A percentile compares a stretch with the other conserved stretches of the same genome.
These are phyloP conservation scores for Candida tammaniensis DNA, from an alignment of 805 yeast genomes.

Conservation along the genomic window DNA sequence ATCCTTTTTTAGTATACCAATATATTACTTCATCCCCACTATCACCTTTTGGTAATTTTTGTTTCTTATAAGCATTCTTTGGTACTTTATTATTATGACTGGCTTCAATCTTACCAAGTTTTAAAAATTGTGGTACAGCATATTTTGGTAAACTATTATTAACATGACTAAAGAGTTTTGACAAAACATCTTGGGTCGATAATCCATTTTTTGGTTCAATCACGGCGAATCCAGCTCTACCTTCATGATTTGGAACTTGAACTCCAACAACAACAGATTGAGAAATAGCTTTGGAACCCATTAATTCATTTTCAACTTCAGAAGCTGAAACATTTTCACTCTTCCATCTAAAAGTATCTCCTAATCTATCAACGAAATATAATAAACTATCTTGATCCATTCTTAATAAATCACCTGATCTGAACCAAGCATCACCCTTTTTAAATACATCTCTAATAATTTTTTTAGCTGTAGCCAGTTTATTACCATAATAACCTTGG, in stretches of 20 bases:
- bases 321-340: slow-evolving; percentile 92
- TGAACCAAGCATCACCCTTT: slow-evolving; percentile 88
- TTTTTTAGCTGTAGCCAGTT: slow-evolving; percentile 75
- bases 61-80: slow-evolving; percentile 65
- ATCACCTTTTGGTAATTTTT: slow-evolving; percentile 65
- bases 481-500: slow-evolving; percentile 87
- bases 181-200: slow-evolving; percentile 24
- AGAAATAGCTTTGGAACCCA: slow-evolving; percentile 45
- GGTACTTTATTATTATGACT: slow-evolving; percentile 83
- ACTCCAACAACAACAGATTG: slow-evolving; percentile 88
- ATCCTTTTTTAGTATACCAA: slow-evolving; percentile 62
- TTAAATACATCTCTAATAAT: slow-evolving; percentile 68
- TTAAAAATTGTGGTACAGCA: slow-evolving; percentile 81
- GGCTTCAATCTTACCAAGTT: slow-evolving; percentile 57
- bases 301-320: slow-evolving; percentile 81
- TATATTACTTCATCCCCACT: slow-evolving; percentile 59
- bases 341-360: slow-evolving; percentile 96
- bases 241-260: slow-evolving; percentile 82
- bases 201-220: slow-evolving; percentile 49
- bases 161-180: slow-evolving; percentile 26
- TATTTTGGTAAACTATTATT: slow-evolving; percentile 63
- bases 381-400: slow-evolving; percentile 65
- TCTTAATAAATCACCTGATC: slow-evolving; percentile 81
- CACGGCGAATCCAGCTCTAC: slow-evolving; percentile 90
- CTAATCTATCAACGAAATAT: slow-evolving; percentile 87